These are phyloP conservation scores for Raffaelea deltoideospora DNA, from an alignment of 2,329 filamentous ascomycete species.

Conservation along the genomic window DNA sequence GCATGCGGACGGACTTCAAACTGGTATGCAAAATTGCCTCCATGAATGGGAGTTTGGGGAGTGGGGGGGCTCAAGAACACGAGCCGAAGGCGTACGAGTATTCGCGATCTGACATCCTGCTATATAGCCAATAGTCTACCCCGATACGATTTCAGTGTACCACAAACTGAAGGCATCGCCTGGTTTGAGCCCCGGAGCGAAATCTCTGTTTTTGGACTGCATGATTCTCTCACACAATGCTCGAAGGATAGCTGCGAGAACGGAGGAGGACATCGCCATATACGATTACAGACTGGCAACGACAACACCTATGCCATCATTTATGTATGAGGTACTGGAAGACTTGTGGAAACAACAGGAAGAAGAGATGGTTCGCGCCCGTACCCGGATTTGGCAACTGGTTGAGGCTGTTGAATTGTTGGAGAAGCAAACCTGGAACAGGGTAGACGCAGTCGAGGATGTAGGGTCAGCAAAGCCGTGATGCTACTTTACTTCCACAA, in stretches of 20 bases:
- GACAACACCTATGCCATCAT: constrained; percentile 23
- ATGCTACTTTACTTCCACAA: too few relatives aligned
- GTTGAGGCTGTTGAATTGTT: constrained; percentile 42
- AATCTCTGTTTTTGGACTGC: constrained; percentile 43
- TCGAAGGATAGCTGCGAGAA: constrained; percentile 56
- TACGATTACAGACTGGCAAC: constrained; percentile 43
- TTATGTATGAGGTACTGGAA: constrained; percentile 23
- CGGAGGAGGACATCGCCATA: constrained; percentile 62
- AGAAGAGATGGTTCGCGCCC: constrained; percentile 35
- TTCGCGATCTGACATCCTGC: too few relatives aligned
- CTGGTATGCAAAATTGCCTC: constrained; percentile 52
- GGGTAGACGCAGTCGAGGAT: constrained; percentile 56
- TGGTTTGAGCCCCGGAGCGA: constrained; percentile 21
- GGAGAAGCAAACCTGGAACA: constrained; percentile 63
- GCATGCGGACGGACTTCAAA: constrained; percentile 74
- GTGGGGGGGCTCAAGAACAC: too few relatives aligned
- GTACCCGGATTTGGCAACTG: constrained; percentile 37
- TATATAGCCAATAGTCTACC: constrained; percentile 61
- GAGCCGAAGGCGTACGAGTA: too few relatives aligned
- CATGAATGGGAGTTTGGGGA: too few relatives aligned
- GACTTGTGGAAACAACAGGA: constrained; percentile 32
- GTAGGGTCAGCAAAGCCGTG: constrained; percentile 27
- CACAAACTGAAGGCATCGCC: constrained; percentile 55
- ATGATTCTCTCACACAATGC: constrained; percentile 63
- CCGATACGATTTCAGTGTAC: constrained; percentile 69